Percentiles rank a stretch among this genome's conserved stretches.
phyloP scores from a whole-genome alignment of 805 yeast species.

The Zygoascus flipseniorum region DNA sequence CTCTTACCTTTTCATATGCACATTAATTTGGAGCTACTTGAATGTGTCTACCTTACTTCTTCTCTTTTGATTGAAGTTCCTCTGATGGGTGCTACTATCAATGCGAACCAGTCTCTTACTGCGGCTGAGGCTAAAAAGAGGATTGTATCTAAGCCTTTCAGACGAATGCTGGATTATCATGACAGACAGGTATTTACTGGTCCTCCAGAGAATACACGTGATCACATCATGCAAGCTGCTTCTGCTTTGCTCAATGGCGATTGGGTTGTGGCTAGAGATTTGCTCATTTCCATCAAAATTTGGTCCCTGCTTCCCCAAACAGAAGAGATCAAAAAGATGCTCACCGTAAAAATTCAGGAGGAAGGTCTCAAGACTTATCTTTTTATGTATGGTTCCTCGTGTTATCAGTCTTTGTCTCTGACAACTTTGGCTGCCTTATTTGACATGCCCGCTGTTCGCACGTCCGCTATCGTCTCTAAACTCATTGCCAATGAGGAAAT shows the following conservation, averaged over 20 bases:
- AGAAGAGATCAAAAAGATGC: conserved; percentile 54
- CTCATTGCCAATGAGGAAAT: conserved; percentile 76
- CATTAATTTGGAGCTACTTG: conserved; percentile 89
- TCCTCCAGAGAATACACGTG: conserved; percentile 95
- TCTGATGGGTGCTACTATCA: conserved; percentile 45
- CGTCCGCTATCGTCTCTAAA: conserved; percentile 57
- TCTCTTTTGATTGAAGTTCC: conserved; percentile 90
- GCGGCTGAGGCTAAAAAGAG: conserved; percentile 50
- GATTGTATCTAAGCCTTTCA: conserved; percentile 71
- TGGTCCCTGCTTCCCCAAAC: conserved; percentile 77
- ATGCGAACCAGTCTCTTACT: conserved; percentile 35
- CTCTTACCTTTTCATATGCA: conserved; percentile 97
- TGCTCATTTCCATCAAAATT: conserved; percentile 67
- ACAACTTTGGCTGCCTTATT: conserved; percentile 57
- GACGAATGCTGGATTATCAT: conserved; percentile 83
- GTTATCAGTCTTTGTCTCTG: conserved; percentile 67
- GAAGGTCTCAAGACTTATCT: conserved; percentile 92
- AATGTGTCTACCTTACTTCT: conserved; percentile 85
- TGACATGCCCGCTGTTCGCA: conserved; percentile 45
- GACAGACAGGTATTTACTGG: conserved; percentile 94
- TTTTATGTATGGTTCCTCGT: conserved; percentile 63
- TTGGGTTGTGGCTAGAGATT: conserved; percentile 70
- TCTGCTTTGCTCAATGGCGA: conserved; percentile 80
- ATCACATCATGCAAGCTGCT: conserved; percentile 87
- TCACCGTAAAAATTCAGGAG: conserved; percentile 69